Evolutionary conservation across 257 asterid genomes (phyloP), one percentile per base, ranked within the genome.

Genomic region (Nemophila menziesii): DNA sequence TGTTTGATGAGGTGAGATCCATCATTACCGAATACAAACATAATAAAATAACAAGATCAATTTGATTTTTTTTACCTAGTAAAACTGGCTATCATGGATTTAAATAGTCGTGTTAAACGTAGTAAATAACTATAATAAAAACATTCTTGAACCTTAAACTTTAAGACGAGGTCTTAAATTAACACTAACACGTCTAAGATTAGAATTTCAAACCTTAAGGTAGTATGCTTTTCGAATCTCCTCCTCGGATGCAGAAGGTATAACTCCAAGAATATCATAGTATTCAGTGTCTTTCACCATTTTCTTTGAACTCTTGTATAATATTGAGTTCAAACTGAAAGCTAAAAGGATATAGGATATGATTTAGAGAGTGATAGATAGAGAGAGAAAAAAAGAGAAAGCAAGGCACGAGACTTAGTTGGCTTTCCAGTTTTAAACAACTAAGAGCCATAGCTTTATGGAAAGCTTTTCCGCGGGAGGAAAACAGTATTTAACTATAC

Each of bases 231-330:
- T 83, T 57, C 82, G 79, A 56, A 87, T 78, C 38, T 87, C 89
- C 43, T 70, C 89, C 58, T 75, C 95, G 0, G 95, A 66, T 12
- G 95, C 93, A n/a, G 65, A 60, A 16, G 95, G 73, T 27, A 43
- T 48, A 37, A 87, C 73, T 11, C 82, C 92, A 54, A 82, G 77
- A 59, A 80, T 43, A 45, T 87, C 97, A 56, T 87, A 78, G 27
- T 62, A 87, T 47, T 83, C 95, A 3, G 92, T 82, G 49, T 87
- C 97, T 70, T 83, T 87, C 49, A 73, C 92, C 97, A 87, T 87
- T 47, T 44, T 36, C 19, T 20, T 40, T 34, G 19, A 58, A 17
- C 54, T 38, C 50, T 13, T 11, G 52, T 37, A 12, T 11, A 5
- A 37, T 2, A 20, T 39, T 3, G 16, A 12, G 26, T 20, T 19